These are phyloP conservation scores for Ustilago sp. DNA, from an alignment of 1,284 basidiomycete species.

Conservation along the genomic window DNA sequence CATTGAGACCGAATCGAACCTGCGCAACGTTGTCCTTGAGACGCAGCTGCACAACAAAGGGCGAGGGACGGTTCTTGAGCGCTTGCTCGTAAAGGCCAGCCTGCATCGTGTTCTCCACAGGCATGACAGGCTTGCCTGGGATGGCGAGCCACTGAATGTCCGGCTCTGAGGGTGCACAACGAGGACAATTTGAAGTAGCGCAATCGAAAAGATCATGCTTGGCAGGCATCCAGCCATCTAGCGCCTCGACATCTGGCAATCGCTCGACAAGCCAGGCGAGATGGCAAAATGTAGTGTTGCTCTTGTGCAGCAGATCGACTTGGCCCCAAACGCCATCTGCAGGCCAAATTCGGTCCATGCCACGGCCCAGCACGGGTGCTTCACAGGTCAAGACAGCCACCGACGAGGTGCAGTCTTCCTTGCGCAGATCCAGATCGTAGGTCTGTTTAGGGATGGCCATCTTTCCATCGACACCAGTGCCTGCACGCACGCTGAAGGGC, in stretches of 20 bases:
- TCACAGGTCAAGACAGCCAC: slow-evolving; percentile 47
- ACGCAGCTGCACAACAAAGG: slow-evolving; percentile 87
- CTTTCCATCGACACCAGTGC: slow-evolving; percentile 29
- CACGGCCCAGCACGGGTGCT: slow-evolving; percentile 33
- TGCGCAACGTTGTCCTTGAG: slow-evolving; percentile 76
- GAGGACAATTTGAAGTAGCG: slow-evolving; percentile 72
- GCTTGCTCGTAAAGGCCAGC: slow-evolving; percentile 72
- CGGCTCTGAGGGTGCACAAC: slow-evolving; percentile 84
- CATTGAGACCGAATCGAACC: slow-evolving; percentile 87
- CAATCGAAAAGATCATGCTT: slow-evolving; percentile 34
- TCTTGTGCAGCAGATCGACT: slow-evolving; percentile 58
- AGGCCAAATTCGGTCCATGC: slow-evolving; percentile 54
- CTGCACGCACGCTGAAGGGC: slow-evolving; percentile 29
- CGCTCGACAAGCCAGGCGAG: slow-evolving; percentile 61
- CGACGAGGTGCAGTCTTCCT: slow-evolving; percentile 45
- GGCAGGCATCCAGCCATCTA: slow-evolving; percentile 49
- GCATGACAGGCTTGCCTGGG: slow-evolving; percentile 43
- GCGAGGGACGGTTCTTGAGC: slow-evolving; percentile 84
- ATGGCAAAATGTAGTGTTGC: slow-evolving; percentile 52
- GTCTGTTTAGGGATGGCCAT: slow-evolving; percentile 38
- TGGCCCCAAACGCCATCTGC: slow-evolving; percentile 49
- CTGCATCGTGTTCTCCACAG: slow-evolving; percentile 58
- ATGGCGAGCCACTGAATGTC: slow-evolving; percentile 77
- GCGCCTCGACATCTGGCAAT: slow-evolving; percentile 40
- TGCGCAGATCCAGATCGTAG: slow-evolving; percentile 36